A percentile compares a stretch with the other conserved stretches of the same genome.
Evolutionary conservation across 2,329 filamentous ascomycete genomes (phyloP).

Genomic region (Clonostachys solani): DNA sequence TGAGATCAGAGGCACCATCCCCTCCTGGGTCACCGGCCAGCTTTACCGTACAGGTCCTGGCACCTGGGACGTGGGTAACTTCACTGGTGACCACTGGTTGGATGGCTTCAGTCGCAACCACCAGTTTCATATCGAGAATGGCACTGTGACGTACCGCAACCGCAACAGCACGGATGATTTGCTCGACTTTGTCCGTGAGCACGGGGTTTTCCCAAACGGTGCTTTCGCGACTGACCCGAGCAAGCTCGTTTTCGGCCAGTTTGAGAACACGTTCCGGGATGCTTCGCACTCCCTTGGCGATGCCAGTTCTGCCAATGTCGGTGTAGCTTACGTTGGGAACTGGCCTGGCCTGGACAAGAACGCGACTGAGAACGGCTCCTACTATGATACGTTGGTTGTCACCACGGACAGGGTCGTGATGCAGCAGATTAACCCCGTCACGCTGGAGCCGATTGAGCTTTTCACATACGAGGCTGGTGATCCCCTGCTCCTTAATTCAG

Average conservation of each 20-base stretch:
- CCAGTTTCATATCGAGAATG: constrained; percentile 59
- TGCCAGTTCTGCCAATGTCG: constrained; percentile 54
- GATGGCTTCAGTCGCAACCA: constrained; percentile 71
- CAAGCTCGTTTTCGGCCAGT: constrained; percentile 59
- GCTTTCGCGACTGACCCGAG: constrained; percentile 62
- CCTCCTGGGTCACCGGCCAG: constrained; percentile 6
- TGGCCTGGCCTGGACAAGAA: neutral
- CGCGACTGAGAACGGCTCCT: constrained; percentile 27
- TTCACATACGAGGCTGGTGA: constrained; percentile 58
- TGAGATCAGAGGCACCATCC: constrained; percentile 4
- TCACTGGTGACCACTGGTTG: constrained; percentile 62
- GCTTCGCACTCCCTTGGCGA: constrained; percentile 58
- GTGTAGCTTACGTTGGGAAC: constrained; percentile 35
- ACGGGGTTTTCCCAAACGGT: constrained; percentile 64
- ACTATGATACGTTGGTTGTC: constrained; percentile 44
- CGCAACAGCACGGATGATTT: constrained; percentile 6
- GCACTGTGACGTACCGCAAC: constrained; percentile 31
- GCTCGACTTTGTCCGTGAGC: constrained; percentile 6
- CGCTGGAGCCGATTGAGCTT: constrained; percentile 67
- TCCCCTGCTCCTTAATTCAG: constrained; percentile 58
- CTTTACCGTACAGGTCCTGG: constrained; percentile 5
- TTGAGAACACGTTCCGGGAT: constrained; percentile 23
- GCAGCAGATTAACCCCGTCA: constrained; percentile 62
- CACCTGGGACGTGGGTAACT: constrained; percentile 9
- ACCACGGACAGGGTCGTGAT: constrained; percentile 53